Percentiles rank a stretch among this genome's conserved stretches.
Conservation (phyloP, 108 stramenopile genomes). For the Epithemia pelagica region DNA sequence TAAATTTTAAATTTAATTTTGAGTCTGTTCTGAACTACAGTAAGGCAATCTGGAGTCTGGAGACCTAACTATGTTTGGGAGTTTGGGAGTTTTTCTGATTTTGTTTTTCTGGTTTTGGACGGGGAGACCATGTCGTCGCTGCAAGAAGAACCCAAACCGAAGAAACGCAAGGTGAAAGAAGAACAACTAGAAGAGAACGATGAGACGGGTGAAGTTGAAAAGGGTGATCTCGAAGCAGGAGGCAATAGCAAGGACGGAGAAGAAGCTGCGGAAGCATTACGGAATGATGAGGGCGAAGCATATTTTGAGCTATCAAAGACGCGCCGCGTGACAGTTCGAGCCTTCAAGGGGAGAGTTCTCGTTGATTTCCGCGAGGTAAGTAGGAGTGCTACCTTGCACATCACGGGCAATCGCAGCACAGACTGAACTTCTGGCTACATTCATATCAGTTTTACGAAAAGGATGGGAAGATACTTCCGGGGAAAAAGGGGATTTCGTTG, state of each 20-base stretch:
- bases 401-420: background rate
- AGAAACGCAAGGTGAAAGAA: background rate
- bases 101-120: no score
- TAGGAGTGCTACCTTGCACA: no score
- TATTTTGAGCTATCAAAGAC: slow-evolving; percentile 60
- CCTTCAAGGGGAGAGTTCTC: slow-evolving; percentile 52
- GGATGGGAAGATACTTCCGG: slow-evolving; percentile 56
- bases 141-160: background rate
- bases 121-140: no score
- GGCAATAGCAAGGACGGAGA: slow-evolving; percentile 8
- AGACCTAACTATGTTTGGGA: no score
- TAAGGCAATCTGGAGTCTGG: no score
- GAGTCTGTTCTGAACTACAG: no score
- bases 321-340: slow-evolving; percentile 53
- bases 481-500: slow-evolving; percentile 75
- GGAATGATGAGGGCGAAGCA: slow-evolving; percentile 65
- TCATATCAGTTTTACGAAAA: slow-evolving; percentile 71
- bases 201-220: no score
- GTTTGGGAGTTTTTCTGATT: no score
- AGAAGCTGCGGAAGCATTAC: slow-evolving; percentile 4
- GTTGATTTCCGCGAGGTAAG: slow-evolving; percentile 79
- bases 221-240: no score
- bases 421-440: no score
- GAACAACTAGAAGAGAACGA: background rate
- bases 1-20: no score